Base-by-base conservation (phyloP, 805 yeast species). In the Dipodascopsis uninucleata region DNA sequence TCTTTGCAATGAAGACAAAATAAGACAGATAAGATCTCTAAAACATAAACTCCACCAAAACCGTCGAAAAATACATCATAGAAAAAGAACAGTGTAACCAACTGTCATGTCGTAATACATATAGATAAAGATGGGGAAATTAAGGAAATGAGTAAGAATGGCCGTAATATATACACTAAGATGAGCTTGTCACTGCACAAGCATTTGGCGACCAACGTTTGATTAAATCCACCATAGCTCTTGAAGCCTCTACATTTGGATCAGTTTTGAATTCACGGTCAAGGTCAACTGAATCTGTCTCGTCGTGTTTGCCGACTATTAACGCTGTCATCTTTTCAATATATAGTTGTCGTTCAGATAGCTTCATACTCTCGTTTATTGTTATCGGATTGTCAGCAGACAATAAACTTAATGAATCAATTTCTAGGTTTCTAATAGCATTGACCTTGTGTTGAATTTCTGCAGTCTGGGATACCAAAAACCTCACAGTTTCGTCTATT, bases 311-410 rank as follows among this genome's bases (percentile, higher is more conserved):
- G 9, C 45, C 45, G 21, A 49, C 49, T 14, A 50, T 46, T 42
- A 50, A 28, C 16, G 55, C 55, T 28, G 55, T 47, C 55, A 50
- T 50, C 29, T 40, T 50, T 26, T 50, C 55, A 20, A 50, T 43
- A 25, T 50, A 50, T n/a, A 50, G 36, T 7, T 43, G 49, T 12
- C 55, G 43, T 25, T 47, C 55, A 5, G 48, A 31, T 7, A 31
- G 31, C 18, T 26, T 20, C 9, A 10, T 33, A 3, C 24, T 26
- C 21, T 52, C 17, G 24, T 45, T 34, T 18, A 31, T 36, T 5
- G 32, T 16, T n/a, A 16, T 16, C 14, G 24, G 5, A 9, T 22
- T 31, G 22, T 18, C 35, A 12, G 18, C 35, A n/a, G 12, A 10
- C 29, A n/a, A 10, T n/a, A 17, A 5, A 12, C 44, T 1, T 20